These are phyloP conservation scores for Babesia ovis DNA, from an alignment of 169 alveolate species.

Conservation along the genomic window DNA sequence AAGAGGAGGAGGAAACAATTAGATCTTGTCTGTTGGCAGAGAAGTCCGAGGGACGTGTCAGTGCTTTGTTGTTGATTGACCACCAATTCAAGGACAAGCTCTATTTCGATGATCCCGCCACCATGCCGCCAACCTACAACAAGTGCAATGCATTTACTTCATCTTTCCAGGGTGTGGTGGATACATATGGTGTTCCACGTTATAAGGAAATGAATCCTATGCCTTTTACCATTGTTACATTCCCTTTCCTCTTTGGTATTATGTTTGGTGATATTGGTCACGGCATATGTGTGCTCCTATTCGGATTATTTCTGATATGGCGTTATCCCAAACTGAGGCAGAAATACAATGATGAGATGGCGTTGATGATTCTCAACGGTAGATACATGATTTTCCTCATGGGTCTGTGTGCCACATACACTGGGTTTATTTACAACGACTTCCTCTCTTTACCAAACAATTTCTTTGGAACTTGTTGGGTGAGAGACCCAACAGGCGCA, in stretches of 20 bases:
- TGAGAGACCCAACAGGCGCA: constrained; percentile 44
- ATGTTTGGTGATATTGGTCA: constrained; percentile 99
- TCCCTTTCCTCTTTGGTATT: constrained; percentile 99
- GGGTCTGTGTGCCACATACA: constrained; percentile 94
- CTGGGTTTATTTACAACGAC: constrained; percentile 97
- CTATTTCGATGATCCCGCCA: constrained; percentile 76
- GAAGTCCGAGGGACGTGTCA: constrained; percentile 75
- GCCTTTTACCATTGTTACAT: constrained; percentile 94
- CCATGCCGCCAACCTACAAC: constrained; percentile 94
- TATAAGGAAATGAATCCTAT: constrained; percentile 98
- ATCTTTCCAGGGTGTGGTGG: constrained; percentile 93
- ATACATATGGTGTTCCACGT: constrained; percentile 99
- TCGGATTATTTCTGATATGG: constrained; percentile 80
- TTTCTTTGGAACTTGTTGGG: constrained; percentile 90
- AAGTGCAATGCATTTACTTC: constrained; percentile 91
- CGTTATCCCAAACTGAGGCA: constrained; percentile 72
- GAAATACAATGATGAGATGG: constrained; percentile 66
- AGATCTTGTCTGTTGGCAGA: constrained; percentile 80
- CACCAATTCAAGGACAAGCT: constrained; percentile 53
- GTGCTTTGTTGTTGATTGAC: constrained; percentile 82
- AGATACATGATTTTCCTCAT: constrained; percentile 92
- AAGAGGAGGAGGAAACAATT: constrained; percentile 86
- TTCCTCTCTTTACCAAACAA: constrained; percentile 93
- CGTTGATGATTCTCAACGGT: constrained; percentile 77
- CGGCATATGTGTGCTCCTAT: constrained; percentile 88